These are phyloP conservation scores for Microascus cirrosus DNA, from an alignment of 2,329 filamentous ascomycete genomes.

Conservation along the genomic window DNA sequence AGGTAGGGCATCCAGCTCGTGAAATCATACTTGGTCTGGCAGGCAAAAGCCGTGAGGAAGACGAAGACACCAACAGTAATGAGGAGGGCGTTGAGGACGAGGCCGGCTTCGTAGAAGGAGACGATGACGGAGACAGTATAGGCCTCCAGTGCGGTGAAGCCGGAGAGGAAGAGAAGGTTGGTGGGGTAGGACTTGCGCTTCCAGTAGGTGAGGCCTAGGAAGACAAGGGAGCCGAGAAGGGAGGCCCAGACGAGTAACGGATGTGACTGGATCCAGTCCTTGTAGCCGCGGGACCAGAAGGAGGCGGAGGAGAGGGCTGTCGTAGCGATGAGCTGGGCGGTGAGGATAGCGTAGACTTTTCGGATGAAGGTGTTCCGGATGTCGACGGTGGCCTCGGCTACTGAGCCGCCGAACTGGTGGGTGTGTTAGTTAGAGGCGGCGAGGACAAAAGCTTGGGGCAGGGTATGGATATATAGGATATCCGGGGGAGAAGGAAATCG, in stretches of 20 bases:
- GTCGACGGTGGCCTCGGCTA: constrained; percentile 86
- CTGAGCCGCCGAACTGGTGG: constrained; percentile 73
- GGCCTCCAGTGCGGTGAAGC: constrained; percentile 84
- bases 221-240: constrained; percentile 69
- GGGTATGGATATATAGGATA: not conserved
- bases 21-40: constrained; percentile 97
- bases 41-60: constrained; percentile 76
- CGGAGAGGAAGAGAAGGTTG: constrained; percentile 83
- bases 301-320: constrained; percentile 69
- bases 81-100: constrained; percentile 83
- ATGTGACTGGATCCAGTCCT: constrained; percentile 75
- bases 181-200: constrained; percentile 92
- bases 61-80: constrained; percentile 78
- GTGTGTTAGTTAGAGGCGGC: not conserved
- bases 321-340: constrained; percentile 84
- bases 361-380: constrained; percentile 95
- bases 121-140: constrained; percentile 90
- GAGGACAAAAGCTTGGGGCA: not conserved
- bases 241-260: constrained; percentile 78
- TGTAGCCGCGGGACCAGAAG: constrained; percentile 75
- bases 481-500: not conserved
- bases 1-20: constrained; percentile 95
- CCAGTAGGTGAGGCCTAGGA: constrained; percentile 86
- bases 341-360: constrained; percentile 97
- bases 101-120: constrained; percentile 71